Evolutionary conservation across 768 basidiomycete species (phyloP).

Genomic region (Leucosporidium creatinivorum): DNA sequence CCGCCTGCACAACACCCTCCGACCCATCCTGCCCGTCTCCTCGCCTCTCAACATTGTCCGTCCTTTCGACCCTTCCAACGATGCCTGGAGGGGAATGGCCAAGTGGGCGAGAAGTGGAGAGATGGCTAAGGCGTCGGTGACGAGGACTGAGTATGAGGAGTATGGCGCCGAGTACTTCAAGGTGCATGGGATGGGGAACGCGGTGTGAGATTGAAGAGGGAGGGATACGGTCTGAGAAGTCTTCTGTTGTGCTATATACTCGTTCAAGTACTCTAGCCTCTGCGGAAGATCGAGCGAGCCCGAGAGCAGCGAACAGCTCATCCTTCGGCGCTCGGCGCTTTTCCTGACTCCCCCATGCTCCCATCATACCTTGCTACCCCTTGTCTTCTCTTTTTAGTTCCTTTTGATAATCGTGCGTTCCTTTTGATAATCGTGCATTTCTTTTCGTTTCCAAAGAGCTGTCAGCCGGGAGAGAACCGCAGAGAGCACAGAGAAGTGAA

Average conservation of each 20-base stretch:
- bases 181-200: slow-evolving; percentile 84
- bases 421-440: no score
- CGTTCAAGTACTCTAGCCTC: neutral
- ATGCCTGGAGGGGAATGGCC: slow-evolving; percentile 93
- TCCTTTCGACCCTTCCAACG: slow-evolving; percentile 53
- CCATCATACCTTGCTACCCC: no score
- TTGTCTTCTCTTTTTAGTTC: no score
- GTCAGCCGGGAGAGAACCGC: no score
- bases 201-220: neutral
- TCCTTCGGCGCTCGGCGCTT: no score
- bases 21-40: slow-evolving; percentile 76
- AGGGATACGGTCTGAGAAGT: neutral
- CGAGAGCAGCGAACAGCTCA: no score
- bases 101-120: slow-evolving; percentile 50
- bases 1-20: slow-evolving; percentile 64
- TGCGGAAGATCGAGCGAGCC: no score
- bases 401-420: no score
- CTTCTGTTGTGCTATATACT: neutral
- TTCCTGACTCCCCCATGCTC: no score
- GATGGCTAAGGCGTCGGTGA: slow-evolving; percentile 56
- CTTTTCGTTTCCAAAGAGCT: no score
- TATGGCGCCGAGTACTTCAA: slow-evolving; percentile 78
- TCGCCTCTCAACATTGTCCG: slow-evolving; percentile 59
- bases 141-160: slow-evolving; percentile 78
- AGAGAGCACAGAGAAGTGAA: no score